Evolutionary conservation across 2,329 filamentous ascomycete species (phyloP).

Genomic region (Verticillium nubilum): DNA sequence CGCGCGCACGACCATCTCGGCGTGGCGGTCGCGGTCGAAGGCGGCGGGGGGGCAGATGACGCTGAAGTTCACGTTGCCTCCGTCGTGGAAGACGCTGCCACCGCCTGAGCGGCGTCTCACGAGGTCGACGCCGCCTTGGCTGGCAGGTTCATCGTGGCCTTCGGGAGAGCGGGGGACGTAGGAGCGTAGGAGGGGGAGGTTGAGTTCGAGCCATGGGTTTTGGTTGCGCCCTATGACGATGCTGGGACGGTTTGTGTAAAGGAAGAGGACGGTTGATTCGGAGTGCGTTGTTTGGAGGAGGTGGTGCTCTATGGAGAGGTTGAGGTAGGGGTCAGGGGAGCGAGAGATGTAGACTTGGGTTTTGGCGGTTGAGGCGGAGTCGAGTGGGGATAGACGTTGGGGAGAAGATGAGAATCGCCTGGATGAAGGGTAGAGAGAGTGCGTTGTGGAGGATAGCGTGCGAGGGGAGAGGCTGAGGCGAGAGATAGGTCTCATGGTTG

Average conservation of each 20-base stretch:
- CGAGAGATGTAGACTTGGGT: slow-evolving; percentile 67
- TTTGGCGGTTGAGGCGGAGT: slow-evolving; percentile 34
- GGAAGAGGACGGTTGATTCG: slow-evolving; percentile 72
- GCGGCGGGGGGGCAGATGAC: slow-evolving; percentile 73
- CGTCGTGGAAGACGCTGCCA: slow-evolving; percentile 90
- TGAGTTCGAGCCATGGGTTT: slow-evolving; percentile 93
- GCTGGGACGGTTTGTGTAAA: slow-evolving; percentile 84
- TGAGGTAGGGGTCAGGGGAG: slow-evolving; percentile 73
- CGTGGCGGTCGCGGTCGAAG: slow-evolving; percentile 84
- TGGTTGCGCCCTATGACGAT: slow-evolving; percentile 94
- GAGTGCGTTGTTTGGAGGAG: slow-evolving; percentile 70
- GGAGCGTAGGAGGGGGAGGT: slow-evolving; percentile 54
- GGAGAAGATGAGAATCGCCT: background rate
- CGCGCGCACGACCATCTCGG: slow-evolving; percentile 87
- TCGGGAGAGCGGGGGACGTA: background rate
- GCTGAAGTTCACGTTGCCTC: slow-evolving; percentile 90
- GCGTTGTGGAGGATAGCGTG: background rate
- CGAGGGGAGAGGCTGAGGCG: background rate
- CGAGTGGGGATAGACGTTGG: slow-evolving; percentile 11
- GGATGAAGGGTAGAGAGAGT: background rate
- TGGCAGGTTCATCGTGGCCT: background rate
- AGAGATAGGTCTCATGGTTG: background rate
- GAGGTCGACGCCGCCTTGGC: slow-evolving; percentile 39
- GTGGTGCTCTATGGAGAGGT: slow-evolving; percentile 90
- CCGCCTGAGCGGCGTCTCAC: slow-evolving; percentile 85